Conservation (phyloP, 768 basidiomycete species). For the Clitopilus passeckerianus region DNA sequence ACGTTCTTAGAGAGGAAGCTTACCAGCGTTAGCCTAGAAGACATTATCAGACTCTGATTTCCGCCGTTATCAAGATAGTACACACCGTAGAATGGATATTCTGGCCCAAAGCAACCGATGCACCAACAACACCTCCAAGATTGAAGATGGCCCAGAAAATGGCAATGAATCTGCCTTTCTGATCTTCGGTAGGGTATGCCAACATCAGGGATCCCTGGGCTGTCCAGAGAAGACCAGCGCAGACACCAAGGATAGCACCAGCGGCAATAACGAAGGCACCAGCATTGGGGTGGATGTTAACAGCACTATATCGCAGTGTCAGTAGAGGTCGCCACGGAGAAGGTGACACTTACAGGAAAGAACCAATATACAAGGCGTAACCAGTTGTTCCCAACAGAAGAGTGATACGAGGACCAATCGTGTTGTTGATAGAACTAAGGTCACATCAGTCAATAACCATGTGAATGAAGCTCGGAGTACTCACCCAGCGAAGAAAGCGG, state of each 20-base stretch:
- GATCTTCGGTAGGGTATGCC: slow-evolving; percentile 73
- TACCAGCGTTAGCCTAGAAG: slow-evolving; percentile 31
- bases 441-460: neutral
- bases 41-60: slow-evolving; percentile 9
- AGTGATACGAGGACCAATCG: slow-evolving; percentile 67
- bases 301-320: slow-evolving; percentile 33
- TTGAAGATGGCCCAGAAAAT: slow-evolving; percentile 88
- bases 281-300: slow-evolving; percentile 64
- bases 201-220: slow-evolving; percentile 82
- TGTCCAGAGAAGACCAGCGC: slow-evolving; percentile 72
- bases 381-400: slow-evolving; percentile 71
- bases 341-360: slow-evolving; percentile 51
- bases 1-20: neutral
- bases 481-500: slow-evolving; percentile 32
- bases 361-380: slow-evolving; percentile 72
- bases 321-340: neutral
- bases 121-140: slow-evolving; percentile 74
- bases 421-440: slow-evolving; percentile 71
- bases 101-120: slow-evolving; percentile 66
- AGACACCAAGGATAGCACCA: slow-evolving; percentile 71
- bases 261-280: slow-evolving; percentile 64
- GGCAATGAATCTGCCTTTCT: slow-evolving; percentile 74
- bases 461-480: neutral
- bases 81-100: slow-evolving; percentile 60
- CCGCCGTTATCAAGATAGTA: too few species aligned